phyloP scores from a whole-genome alignment of 768 basidiomycete species.

The Phylloporus arenicola region DNA sequence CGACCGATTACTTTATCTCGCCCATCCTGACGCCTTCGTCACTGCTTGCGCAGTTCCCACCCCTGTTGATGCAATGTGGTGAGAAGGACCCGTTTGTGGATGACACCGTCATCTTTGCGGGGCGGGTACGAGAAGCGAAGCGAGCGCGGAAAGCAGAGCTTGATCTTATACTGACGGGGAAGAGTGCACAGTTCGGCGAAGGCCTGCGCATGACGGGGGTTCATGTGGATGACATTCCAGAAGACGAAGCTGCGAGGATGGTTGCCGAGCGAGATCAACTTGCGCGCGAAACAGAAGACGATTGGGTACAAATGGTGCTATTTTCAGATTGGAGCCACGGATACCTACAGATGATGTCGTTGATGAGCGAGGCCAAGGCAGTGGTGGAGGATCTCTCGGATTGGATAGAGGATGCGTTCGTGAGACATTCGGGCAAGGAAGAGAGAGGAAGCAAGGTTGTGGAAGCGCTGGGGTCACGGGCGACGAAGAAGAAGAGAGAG shows the following conservation, averaged over 20 bases:
- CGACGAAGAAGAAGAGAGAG: slow-evolving; percentile 25
- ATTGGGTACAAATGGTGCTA: slow-evolving; percentile 92
- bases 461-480: slow-evolving; percentile 13
- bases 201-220: slow-evolving; percentile 55
- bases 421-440: slow-evolving; percentile 27
- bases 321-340: slow-evolving; percentile 98
- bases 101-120: slow-evolving; percentile 95
- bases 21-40: slow-evolving; percentile 84
- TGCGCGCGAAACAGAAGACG: slow-evolving; percentile 71
- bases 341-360: slow-evolving; percentile 87
- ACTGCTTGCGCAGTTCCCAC: slow-evolving; percentile 89
- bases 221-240: slow-evolving; percentile 21
- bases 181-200: slow-evolving; percentile 60
- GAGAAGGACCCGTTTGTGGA: slow-evolving; percentile 96
- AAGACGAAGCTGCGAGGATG: slow-evolving; percentile 36
- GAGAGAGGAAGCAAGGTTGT: slow-evolving; percentile 15
- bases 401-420: slow-evolving; percentile 85
- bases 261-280: slow-evolving; percentile 57
- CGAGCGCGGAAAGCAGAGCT: slow-evolving; percentile 73
- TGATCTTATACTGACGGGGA: slow-evolving; percentile 52
- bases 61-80: slow-evolving; percentile 89
- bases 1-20: slow-evolving; percentile 92
- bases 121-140: slow-evolving; percentile 92
- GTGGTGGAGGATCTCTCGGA: slow-evolving; percentile 81
- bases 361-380: slow-evolving; percentile 78